A percentile compares a stretch with the other conserved stretches of the same genome.
These are phyloP conservation scores for Knufia fluminis DNA, from an alignment of 2,329 filamentous ascomycete genomes.

Conservation along the genomic window DNA sequence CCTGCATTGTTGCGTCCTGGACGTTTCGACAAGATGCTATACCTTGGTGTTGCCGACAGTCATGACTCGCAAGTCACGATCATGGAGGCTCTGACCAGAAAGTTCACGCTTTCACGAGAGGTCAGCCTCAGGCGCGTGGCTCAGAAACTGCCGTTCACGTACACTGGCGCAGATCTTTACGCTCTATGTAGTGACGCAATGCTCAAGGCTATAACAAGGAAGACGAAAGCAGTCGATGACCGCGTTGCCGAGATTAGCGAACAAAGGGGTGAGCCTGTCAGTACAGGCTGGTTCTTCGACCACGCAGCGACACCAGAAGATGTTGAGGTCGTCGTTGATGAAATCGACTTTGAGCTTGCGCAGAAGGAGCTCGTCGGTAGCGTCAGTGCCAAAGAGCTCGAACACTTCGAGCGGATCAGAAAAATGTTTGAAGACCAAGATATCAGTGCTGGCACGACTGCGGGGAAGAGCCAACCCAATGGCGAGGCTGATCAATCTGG, in stretches of 20 bases:
- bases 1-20: constrained; percentile 81
- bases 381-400: constrained; percentile 83
- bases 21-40: constrained; percentile 97
- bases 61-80: constrained; percentile 95
- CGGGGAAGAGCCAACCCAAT: constrained; percentile 24
- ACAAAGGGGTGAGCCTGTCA: constrained; percentile 45
- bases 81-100: constrained; percentile 84
- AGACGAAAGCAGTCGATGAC: constrained; percentile 71
- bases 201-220: constrained; percentile 94
- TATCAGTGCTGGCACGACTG: constrained; percentile 26
- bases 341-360: constrained; percentile 77
- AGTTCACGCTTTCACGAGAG: constrained; percentile 75
- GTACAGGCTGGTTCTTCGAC: constrained; percentile 92
- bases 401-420: constrained; percentile 81
- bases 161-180: constrained; percentile 95
- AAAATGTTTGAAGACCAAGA: constrained; percentile 62
- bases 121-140: constrained; percentile 69
- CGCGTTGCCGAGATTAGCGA: constrained; percentile 59
- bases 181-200: constrained; percentile 95
- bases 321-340: constrained; percentile 75
- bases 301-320: constrained; percentile 77
- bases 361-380: constrained; percentile 81
- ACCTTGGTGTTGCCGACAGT: constrained; percentile 89
- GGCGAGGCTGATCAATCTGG: constrained; percentile 18
- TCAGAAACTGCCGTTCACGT: constrained; percentile 77